A percentile compares a stretch with the other conserved stretches of the same genome.
These are phyloP conservation scores for Ophiostoma angusticollis DNA, from an alignment of 2,329 filamentous ascomycete genomes.

Conservation along the genomic window DNA sequence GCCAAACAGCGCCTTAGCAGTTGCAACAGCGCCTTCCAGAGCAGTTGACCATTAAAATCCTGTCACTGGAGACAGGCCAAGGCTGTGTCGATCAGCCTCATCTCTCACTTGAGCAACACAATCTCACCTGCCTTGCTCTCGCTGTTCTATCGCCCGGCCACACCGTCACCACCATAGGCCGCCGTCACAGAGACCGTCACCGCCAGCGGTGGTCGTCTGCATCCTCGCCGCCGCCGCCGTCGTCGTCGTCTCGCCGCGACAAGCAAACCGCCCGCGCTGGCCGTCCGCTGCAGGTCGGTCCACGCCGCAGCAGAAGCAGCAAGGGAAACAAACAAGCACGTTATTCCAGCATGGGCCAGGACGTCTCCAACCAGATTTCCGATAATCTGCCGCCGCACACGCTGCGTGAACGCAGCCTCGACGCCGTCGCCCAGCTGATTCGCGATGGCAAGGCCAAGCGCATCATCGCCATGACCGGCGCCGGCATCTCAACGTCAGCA, in stretches of 20 bases:
- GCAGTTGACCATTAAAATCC: too few species aligned
- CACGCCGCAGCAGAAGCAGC: not conserved
- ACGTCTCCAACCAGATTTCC: slow-evolving; percentile 55
- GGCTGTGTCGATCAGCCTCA: too few species aligned
- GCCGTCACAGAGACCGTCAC: slow-evolving; percentile 11
- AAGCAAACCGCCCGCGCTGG: slow-evolving; percentile 5
- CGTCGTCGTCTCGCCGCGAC: slow-evolving; percentile 5
- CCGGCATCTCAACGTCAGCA: slow-evolving; percentile 69
- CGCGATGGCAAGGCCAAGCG: slow-evolving; percentile 50
- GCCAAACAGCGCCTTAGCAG: too few species aligned
- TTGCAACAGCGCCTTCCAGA: too few species aligned
- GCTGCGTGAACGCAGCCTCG: slow-evolving; percentile 54
- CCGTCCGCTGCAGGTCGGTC: slow-evolving; percentile 3
- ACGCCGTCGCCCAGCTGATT: slow-evolving; percentile 71
- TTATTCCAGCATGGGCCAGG: slow-evolving; percentile 65
- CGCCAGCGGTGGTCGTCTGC: slow-evolving; percentile 9
- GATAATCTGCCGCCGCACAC: slow-evolving; percentile 51
- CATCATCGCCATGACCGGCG: slow-evolving; percentile 83
- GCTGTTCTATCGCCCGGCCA: too few species aligned
- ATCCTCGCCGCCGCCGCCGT: slow-evolving; percentile 5
- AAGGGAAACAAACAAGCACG: not conserved
- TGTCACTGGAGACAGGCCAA: too few species aligned
- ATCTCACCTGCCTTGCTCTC: too few species aligned
- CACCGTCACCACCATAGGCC: slow-evolving; percentile 15
- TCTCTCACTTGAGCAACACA: too few species aligned